Percentiles rank a stretch among this genome's conserved stretches.
phyloP scores from a whole-genome alignment of 768 basidiomycete species.

The Leccinum disarticulatum region DNA sequence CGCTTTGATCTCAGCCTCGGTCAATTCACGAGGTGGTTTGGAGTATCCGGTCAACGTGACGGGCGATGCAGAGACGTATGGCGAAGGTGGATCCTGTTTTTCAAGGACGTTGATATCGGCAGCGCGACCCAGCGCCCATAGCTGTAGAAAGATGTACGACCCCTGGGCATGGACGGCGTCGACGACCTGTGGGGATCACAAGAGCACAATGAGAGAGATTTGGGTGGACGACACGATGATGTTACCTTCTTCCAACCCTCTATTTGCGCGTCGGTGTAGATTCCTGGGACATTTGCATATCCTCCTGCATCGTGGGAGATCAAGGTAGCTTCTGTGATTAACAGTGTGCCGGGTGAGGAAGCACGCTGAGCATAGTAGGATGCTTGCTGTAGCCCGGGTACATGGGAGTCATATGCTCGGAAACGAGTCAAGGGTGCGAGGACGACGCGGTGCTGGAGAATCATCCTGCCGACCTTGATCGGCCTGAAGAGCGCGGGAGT shows the following conservation, averaged over 20 bases:
- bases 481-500: slow-evolving; percentile 42
- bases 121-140: slow-evolving; percentile 57
- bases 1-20: slow-evolving; percentile 32
- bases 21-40: slow-evolving; percentile 15
- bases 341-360: slow-evolving; percentile 41
- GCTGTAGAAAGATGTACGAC: slow-evolving; percentile 18
- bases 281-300: neutral
- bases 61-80: slow-evolving; percentile 35
- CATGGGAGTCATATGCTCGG: slow-evolving; percentile 37
- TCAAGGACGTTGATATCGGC: slow-evolving; percentile 36
- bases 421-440: slow-evolving; percentile 52
- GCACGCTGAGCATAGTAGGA: slow-evolving; percentile 51
- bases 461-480: slow-evolving; percentile 40
- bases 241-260: slow-evolving; percentile 46
- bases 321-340: neutral
- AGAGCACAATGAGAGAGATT: neutral
- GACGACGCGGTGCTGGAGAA: slow-evolving; percentile 49
- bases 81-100: slow-evolving; percentile 28
- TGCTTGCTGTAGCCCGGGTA: slow-evolving; percentile 36
- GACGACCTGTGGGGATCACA: slow-evolving; percentile 41
- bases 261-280: slow-evolving; percentile 45
- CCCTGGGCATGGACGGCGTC: slow-evolving; percentile 55
- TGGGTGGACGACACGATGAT: neutral
- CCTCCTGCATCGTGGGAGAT: neutral
- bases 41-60: slow-evolving; percentile 21